Evolutionary conservation across 2,329 filamentous ascomycete genomes (phyloP).

Genomic region (Neocatenulostroma microsporum): DNA sequence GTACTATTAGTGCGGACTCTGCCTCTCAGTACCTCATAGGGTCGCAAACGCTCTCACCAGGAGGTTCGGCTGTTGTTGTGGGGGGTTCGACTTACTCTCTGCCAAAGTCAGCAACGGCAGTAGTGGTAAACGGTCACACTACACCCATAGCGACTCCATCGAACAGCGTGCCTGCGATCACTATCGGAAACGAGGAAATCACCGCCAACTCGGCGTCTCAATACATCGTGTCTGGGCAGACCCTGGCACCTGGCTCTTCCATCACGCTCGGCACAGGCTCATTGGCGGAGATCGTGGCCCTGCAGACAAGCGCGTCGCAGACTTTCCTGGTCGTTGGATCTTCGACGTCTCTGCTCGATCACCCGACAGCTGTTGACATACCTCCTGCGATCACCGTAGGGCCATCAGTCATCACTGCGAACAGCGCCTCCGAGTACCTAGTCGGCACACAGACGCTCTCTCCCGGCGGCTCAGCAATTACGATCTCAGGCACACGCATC

Average conservation of each 20-base stretch:
- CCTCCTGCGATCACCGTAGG: constrained; percentile 3
- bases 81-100: constrained; percentile 10
- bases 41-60: constrained; percentile 27
- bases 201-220: constrained; percentile 8
- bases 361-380: not conserved
- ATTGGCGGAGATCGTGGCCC: not conserved
- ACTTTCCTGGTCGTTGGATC: constrained; percentile 4
- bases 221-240: constrained; percentile 12
- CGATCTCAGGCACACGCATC: constrained; percentile 22
- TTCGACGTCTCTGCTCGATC: not conserved
- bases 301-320: not conserved
- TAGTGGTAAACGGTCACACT: not conserved
- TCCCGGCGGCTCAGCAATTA: constrained; percentile 28
- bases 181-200: not conserved
- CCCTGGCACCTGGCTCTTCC: constrained; percentile 9
- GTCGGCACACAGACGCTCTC: constrained; percentile 23
- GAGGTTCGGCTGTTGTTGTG: constrained; percentile 27
- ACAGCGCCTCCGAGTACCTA: constrained; percentile 1
- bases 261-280: constrained; percentile 6
- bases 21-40: constrained; percentile 5
- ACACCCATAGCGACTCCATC: not conserved
- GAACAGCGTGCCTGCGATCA: not conserved
- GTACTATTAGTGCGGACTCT: not conserved
- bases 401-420: not conserved
- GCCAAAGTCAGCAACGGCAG: constrained; percentile 22